phyloP scores from a whole-genome alignment of 1,284 basidiomycete species.

The Ustilago sp. region DNA sequence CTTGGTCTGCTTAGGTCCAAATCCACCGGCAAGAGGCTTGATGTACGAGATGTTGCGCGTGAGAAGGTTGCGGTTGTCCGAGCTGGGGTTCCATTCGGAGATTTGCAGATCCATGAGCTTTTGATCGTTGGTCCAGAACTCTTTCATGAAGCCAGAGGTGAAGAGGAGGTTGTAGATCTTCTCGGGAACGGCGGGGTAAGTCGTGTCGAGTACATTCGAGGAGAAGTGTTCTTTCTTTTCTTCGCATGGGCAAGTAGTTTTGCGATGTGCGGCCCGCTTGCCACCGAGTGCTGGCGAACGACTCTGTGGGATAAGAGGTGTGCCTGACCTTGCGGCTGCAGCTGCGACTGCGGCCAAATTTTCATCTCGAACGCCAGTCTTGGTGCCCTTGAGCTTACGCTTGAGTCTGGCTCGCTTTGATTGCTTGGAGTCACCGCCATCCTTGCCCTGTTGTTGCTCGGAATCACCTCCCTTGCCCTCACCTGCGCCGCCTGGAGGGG shows the following conservation, averaged over 20 bases:
- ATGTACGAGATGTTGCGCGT: slow-evolving; percentile 92
- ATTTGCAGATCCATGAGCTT: slow-evolving; percentile 75
- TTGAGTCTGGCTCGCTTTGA: slow-evolving; percentile 60
- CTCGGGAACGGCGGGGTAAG: slow-evolving; percentile 89
- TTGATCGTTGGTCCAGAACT: slow-evolving; percentile 88
- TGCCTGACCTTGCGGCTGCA: slow-evolving; percentile 38
- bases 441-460: slow-evolving; percentile 26
- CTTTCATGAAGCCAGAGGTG: slow-evolving; percentile 92
- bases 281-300: slow-evolving; percentile 34
- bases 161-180: slow-evolving; percentile 97
- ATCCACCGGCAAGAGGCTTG: slow-evolving; percentile 86
- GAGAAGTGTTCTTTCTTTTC: slow-evolving; percentile 79
- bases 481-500: slow-evolving; percentile 20
- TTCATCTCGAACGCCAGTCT: slow-evolving; percentile 50
- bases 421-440: slow-evolving; percentile 33
- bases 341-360: slow-evolving; percentile 46
- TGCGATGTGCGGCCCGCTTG: slow-evolving; percentile 66
- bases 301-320: slow-evolving; percentile 42
- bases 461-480: slow-evolving; percentile 28
- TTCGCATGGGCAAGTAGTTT: slow-evolving; percentile 82
- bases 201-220: slow-evolving; percentile 81
- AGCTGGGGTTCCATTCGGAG: slow-evolving; percentile 66
- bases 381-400: slow-evolving; percentile 54
- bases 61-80: slow-evolving; percentile 77
- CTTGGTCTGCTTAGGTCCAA: slow-evolving; percentile 94